phyloP scores from a whole-genome alignment of 345 rosid species.

The Durio zibethinus region DNA sequence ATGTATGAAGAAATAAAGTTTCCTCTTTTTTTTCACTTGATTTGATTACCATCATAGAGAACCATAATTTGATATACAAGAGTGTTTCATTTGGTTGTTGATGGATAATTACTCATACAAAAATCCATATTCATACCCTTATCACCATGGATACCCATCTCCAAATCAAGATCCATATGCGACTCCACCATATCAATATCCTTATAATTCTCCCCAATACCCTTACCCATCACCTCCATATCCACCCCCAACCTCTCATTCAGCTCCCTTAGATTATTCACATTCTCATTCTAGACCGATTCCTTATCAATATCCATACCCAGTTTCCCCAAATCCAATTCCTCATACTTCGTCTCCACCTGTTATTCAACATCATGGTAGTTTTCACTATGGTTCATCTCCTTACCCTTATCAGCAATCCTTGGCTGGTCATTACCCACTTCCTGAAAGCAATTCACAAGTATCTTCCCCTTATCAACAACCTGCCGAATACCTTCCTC shows the following conservation, averaged over 20 bases:
- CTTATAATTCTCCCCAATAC: constrained; percentile 27
- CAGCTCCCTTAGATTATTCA: constrained; percentile 41
- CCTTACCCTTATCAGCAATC: constrained; percentile 41
- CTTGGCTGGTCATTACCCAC: constrained; percentile 30
- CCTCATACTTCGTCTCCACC: constrained; percentile 35
- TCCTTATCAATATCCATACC: constrained; percentile 47
- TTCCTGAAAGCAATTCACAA: constrained; percentile 41
- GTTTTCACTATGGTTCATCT: constrained; percentile 44
- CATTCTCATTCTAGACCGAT: constrained; percentile 26
- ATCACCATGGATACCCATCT: constrained; percentile 51
- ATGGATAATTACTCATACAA: constrained; percentile 53
- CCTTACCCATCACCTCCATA: constrained; percentile 33
- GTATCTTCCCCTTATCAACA: constrained; percentile 33
- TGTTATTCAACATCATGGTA: constrained; percentile 37
- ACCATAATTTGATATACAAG: not conserved
- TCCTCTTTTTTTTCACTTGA: not conserved
- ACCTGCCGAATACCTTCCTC: constrained; percentile 30
- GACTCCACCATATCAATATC: constrained; percentile 26
- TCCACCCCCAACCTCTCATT: constrained; percentile 26
- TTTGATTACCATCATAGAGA: constrained; percentile 6
- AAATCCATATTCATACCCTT: constrained; percentile 46
- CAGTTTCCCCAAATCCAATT: constrained; percentile 21
- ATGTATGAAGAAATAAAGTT: constrained; percentile 6
- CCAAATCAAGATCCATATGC: constrained; percentile 49
- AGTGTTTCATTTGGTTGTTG: not conserved